Base-by-base conservation (phyloP, 768 basidiomycete genomes). In the Tricholoma hemisulphureum region DNA sequence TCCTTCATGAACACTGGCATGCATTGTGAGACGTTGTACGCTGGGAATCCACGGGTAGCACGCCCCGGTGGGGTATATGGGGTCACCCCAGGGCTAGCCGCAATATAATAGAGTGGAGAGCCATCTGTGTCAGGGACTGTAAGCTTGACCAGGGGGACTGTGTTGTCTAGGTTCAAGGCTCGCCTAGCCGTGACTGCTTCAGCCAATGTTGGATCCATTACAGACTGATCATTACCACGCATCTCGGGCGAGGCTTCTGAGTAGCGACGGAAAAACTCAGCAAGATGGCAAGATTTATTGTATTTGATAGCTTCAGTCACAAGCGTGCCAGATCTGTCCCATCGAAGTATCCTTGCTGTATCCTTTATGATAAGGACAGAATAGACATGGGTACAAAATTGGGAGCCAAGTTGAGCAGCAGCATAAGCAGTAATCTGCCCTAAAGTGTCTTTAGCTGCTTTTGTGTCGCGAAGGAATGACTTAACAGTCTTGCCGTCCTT, bases 361-460 rank as follows among this genome's bases (percentile, higher is more conserved):
- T 21, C n/a, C 10, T 8, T 23, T 18, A 65, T 21, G 16, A 65
- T 34, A 23, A 66, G 59, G 41, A 66, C 24, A 1, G 49, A 63
- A 26, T 60, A 61, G 14, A 48, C 21, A 24, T 66, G 64, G n/a
- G 58, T 43, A 29, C 52, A 49, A 41, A 59, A 66, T 61, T 66
- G 64, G 23, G 56, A 32, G 4, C 55, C 52, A 11, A 60, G 51
- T 4, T 66, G 64, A 21, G 65, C 59, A n/a, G n/a, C n/a, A 28
- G 64, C 52, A 6, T 63, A 66, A 21, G 50, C 24, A 0, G 64
- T 59, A n/a, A 66, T 63, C 50, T 65, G 61, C 2, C 64, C 58
- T 23, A 64, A 32, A 11, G 61, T 63, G n/a, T n/a, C n/a, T n/a
- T n/a, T n/a, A n/a, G n/a, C n/a, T n/a, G 32, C 10, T 16, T 26